Base-by-base conservation (phyloP, 345 rosid species). In the Aquilaria malaccensis region DNA sequence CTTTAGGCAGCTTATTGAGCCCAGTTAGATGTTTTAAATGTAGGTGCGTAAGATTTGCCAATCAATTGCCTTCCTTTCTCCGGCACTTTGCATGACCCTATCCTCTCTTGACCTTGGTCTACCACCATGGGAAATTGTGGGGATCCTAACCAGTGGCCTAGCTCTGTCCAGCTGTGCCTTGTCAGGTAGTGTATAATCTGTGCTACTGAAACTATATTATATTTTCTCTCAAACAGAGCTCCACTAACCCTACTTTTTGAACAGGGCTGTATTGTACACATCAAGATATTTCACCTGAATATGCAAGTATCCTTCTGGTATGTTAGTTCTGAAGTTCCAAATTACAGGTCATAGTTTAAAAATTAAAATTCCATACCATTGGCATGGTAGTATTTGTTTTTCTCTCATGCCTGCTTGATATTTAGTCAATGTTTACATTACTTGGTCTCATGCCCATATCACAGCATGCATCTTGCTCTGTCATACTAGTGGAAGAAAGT, bases 11-110 rank as follows among this genome's bases (percentile, higher is more conserved):
- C 43, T 37, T 37, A 37, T 37, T 3, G 43, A 37, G 7, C 43
- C 43, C 43, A 3, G 3, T 37, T 7, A 37, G 7, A 3, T 37
- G 43, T 37, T 37, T 61, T 33, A 29, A 47, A 11, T 75, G 67
- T 67, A 89, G 98, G 98, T 92, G 62, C 82, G 97, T 53, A 92
- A 92, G 85, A 79, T 87, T 56, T 93, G 97, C 77, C 98, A 93
- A 78, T 71, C 94, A 47, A 80, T 93, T 76, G 87, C 84, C 61
- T 93, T 93, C 72, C 15, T 93, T 81, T 77, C 96, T 72, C 98
- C 98, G 54, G 98, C 97, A 37, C 50, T 84, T 61, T 85, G 96
- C 85, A 89, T 93, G 94, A 79, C 79, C 52, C 79, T 87, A 50
- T 81, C 96, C 74, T 89, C 97, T 31, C 50, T 87, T 30, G 97